Evolutionary conservation across 495 filamentous ascomycete species (phyloP).

Genomic region (Extremus antarcticus): DNA sequence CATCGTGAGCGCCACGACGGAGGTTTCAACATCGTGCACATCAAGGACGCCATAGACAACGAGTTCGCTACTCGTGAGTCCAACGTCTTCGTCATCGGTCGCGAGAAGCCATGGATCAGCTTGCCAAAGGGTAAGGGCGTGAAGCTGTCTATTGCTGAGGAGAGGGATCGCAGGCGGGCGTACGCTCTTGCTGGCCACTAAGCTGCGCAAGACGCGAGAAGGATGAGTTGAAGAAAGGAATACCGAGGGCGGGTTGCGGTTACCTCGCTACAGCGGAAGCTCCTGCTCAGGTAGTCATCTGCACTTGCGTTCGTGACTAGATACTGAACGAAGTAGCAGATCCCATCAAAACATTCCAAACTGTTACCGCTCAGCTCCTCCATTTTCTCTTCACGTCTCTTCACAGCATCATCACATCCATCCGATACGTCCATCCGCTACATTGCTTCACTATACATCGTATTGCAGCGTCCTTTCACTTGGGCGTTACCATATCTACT

Average conservation of each 20-base stretch:
- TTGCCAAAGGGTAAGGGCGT: slow-evolving; percentile 99
- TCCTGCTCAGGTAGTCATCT: background rate
- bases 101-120: slow-evolving; percentile 97
- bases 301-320: too few relatives aligned
- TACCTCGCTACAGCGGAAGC: too few relatives aligned
- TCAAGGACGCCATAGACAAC: slow-evolving; percentile 99
- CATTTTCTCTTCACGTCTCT: background rate
- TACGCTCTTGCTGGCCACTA: slow-evolving; percentile 57
- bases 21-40: slow-evolving; percentile 98
- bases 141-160: slow-evolving; percentile 96
- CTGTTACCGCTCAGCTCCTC: background rate
- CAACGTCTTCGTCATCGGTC: slow-evolving; percentile 97
- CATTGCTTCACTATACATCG: background rate
- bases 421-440: background rate
- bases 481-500: background rate
- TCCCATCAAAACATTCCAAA: background rate
- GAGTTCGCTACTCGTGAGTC: slow-evolving; percentile 94
- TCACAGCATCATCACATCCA: too few relatives aligned
- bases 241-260: too few relatives aligned
- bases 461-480: background rate
- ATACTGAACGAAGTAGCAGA: background rate
- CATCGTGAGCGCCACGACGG: slow-evolving; percentile 99
- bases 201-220: slow-evolving; percentile 9
- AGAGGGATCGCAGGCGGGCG: slow-evolving; percentile 90
- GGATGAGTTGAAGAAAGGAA: too few relatives aligned